Base-by-base conservation (phyloP, 2,329 filamentous ascomycete genomes). In the Pseudogymnoascus verrucosus region DNA sequence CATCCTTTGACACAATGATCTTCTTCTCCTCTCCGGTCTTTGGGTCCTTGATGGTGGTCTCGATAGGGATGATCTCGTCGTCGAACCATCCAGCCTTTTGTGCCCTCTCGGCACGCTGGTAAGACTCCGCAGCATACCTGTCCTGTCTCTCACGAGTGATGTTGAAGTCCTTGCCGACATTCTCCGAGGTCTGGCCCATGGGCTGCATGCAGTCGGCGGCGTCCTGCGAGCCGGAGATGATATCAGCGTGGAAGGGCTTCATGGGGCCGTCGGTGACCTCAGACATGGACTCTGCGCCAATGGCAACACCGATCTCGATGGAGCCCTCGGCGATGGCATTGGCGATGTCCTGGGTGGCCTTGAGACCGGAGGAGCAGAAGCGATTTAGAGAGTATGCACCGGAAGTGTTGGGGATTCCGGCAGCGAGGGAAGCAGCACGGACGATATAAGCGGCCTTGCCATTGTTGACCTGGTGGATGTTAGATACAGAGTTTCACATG, bases 171-270 rank as follows among this genome's bases (percentile, higher is more conserved):
- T 86, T 86, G 70, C 89, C 91, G 28, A 99, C 92, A 74, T 98
- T 98, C 81, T 99, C 95, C 65, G 89, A 93, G 2, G 95, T 99
- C 85, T 96, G 96, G 21, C 95, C 95, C 95, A 99, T 99, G 69
- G 93, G 90, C 82, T 92, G 85, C 85, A 93, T 85, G 82, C 92
- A 95, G 78, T 98, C 93, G 57, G 77, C 77, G 0, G 91, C 84
- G 74, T 97, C 91, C 74, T 91, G 89, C 78, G 59, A 61, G 83
- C 89, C 72, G 82, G 79, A 69, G 79, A 90, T 79, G 65, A 98
- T 86, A 67, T 88, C 86, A 68, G 89, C 86, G 75, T 91, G 87
- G 77, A 97, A 95, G 3, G 89, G 87, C 67, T 84, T 77, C 51
- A 87, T 84, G 39, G 91, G 81, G 21, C 82, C 77, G 74, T 93